Base-by-base conservation (phyloP, 2,329 filamentous ascomycete genomes). In the Clarireedia monteithiana region DNA sequence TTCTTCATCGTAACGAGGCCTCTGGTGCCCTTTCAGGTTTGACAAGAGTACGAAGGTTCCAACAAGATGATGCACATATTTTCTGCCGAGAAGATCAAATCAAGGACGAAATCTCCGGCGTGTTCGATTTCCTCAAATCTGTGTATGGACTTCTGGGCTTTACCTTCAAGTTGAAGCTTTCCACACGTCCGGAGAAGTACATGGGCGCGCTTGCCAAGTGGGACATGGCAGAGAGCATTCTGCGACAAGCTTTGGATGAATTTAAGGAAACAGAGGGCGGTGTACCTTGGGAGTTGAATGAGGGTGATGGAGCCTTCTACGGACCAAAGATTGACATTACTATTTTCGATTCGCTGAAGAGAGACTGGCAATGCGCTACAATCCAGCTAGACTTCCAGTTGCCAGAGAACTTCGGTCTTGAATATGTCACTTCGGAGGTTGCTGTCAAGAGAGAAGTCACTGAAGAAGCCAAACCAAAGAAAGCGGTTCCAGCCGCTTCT, bases 321-420 rank as follows among this genome's bases (percentile, higher is more conserved):
- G 94, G 94, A 1, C 94, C 94, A 51, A 99, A 99, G 82, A 96
- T 97, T 65, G 94, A 99, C 67, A 94, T 99, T 68, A 95, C 89
- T 59, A 91, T 99, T 67, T 86, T 85, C 51, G 92, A 96, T 72
- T 89, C 89, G 47, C 77, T 96, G 63, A 84, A 84, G 72, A 83
- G 91, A 70, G 89, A 91, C 58, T 88, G 85, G 76, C 88, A 95
- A 73, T 95, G 89, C 68, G 90, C 92, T 64, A 97, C 92, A 12
- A 95, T 97, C 64, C 92, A 97, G 74, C 82, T 95, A 54, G 90
- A 95, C 70, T 95, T 95, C 76, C 88, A 96, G 69, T 81, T 89
- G 20, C 86, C 87, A 1, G 78, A 86, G 65, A 91, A 91, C 71
- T 96, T 96, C 74, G 88, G 89, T 67, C 81, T 96, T 42, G 86